phyloP scores from a whole-genome alignment of 2,329 filamentous ascomycete genomes.

The Diaporthe australafricana region DNA sequence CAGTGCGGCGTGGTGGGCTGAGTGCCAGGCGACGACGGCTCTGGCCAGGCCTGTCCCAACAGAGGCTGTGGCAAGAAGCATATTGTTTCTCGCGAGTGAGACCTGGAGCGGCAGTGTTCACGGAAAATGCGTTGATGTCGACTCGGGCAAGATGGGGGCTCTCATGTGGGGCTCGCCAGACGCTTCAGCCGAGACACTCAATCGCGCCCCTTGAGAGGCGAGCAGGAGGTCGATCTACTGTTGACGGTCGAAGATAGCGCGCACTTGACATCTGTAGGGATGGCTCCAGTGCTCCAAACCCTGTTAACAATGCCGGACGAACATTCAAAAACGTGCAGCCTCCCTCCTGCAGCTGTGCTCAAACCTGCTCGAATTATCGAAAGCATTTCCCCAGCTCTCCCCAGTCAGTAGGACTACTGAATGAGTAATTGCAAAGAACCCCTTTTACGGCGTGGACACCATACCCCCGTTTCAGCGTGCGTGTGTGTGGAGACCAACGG shows the following conservation, averaged over 20 bases:
- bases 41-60: background rate
- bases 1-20: constrained; percentile 24
- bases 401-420: background rate
- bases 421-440: background rate
- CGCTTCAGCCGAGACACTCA: background rate
- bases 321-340: too few relatives aligned
- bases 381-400: too few relatives aligned
- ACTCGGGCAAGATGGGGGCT: constrained; percentile 17
- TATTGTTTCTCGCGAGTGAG: constrained; percentile 16
- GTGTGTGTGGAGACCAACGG: constrained; percentile 3
- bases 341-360: too few relatives aligned
- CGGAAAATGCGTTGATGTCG: constrained; percentile 10
- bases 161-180: constrained; percentile 12
- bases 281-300: too few relatives aligned
- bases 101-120: constrained; percentile 10
- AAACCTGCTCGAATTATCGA: too few relatives aligned
- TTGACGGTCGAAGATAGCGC: too few relatives aligned
- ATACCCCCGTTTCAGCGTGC: background rate
- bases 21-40: constrained; percentile 11
- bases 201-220: background rate
- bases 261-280: too few relatives aligned
- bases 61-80: constrained; percentile 14
- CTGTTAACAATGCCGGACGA: too few relatives aligned
- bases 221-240: background rate
- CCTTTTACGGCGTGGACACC: constrained; percentile 5